phyloP scores from a whole-genome alignment of 2,329 filamentous ascomycete genomes.

The Colletotrichum noveboracense region DNA sequence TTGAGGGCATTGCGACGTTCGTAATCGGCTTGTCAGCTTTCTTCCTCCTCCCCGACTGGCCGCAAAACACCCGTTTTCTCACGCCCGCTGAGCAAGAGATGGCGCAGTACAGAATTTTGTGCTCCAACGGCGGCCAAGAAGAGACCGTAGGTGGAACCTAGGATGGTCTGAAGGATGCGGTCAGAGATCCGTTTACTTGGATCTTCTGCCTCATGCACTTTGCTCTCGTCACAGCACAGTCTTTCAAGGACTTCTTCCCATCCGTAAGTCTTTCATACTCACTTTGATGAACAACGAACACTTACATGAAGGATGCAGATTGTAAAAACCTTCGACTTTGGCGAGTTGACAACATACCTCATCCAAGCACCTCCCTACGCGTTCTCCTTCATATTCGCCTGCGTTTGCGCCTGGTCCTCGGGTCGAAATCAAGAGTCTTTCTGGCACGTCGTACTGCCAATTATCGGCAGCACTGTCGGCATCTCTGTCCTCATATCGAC shows the following conservation, averaged over 20 bases:
- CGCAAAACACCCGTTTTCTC: slow-evolving; percentile 41
- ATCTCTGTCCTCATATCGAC: slow-evolving; percentile 44
- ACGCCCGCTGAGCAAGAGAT: slow-evolving; percentile 45
- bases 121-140: slow-evolving; percentile 39
- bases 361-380: slow-evolving; percentile 45
- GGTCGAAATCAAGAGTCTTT: slow-evolving; percentile 38
- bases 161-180: slow-evolving; percentile 37
- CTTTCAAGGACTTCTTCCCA: slow-evolving; percentile 47
- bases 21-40: slow-evolving; percentile 35
- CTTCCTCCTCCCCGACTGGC: slow-evolving; percentile 43
- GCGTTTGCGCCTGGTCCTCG: slow-evolving; percentile 39
- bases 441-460: slow-evolving; percentile 39
- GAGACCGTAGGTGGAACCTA: slow-evolving; percentile 38
- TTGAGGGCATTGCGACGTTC: slow-evolving; percentile 42
- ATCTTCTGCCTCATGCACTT: slow-evolving; percentile 45
- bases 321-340: slow-evolving; percentile 31
- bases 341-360: slow-evolving; percentile 37
- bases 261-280: slow-evolving; percentile 28
- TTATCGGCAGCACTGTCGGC: slow-evolving; percentile 39
- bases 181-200: slow-evolving; percentile 43
- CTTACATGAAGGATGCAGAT: slow-evolving; percentile 16
- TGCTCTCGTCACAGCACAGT: slow-evolving; percentile 46
- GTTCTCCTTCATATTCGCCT: slow-evolving; percentile 41
- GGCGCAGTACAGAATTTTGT: slow-evolving; percentile 36
- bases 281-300: background rate